Percentiles rank a stretch among this genome's conserved stretches.
Evolutionary conservation across 2,329 filamentous ascomycete species (phyloP).

Genomic region (Pseudogymnoascus pannorum): DNA sequence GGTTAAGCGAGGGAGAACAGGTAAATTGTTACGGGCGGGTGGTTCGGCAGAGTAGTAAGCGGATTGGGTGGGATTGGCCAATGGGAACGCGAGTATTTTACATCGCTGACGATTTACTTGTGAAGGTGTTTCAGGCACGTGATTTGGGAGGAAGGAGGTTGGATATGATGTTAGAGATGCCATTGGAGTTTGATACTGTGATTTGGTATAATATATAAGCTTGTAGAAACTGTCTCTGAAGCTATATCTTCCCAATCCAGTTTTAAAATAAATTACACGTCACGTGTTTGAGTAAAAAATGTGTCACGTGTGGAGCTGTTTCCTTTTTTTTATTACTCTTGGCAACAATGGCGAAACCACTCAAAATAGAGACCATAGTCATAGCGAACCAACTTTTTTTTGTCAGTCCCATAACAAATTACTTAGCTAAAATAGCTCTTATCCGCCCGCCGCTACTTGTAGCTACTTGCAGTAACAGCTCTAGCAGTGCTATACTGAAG

Average conservation of each 20-base stretch:
- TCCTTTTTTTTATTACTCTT: background rate
- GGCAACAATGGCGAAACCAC: background rate
- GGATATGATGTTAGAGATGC: background rate
- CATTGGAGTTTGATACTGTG: background rate
- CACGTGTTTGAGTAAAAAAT: background rate
- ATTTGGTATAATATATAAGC: background rate
- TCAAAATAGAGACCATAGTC: background rate
- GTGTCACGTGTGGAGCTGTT: background rate
- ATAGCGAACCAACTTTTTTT: background rate
- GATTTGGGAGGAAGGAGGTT: background rate
- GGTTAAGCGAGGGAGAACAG: constrained; percentile 7
- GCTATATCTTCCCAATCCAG: background rate
- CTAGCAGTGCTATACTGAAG: background rate
- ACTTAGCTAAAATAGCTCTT: background rate
- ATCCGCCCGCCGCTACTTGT: constrained; percentile 6
- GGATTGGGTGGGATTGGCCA: background rate
- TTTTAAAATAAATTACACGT: background rate
- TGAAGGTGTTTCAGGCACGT: background rate
- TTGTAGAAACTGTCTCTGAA: background rate
- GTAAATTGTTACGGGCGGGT: constrained; percentile 1
- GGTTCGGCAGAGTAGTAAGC: constrained; percentile 7
- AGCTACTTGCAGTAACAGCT: constrained; percentile 3
- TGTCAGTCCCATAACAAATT: constrained; percentile 2
- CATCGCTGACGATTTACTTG: background rate
- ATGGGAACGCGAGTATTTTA: constrained; percentile 1